Evolutionary conservation across 805 yeast species (phyloP), one percentile per base, ranked within the genome.

Genomic region (Wickerhamomyces silvicola): DNA sequence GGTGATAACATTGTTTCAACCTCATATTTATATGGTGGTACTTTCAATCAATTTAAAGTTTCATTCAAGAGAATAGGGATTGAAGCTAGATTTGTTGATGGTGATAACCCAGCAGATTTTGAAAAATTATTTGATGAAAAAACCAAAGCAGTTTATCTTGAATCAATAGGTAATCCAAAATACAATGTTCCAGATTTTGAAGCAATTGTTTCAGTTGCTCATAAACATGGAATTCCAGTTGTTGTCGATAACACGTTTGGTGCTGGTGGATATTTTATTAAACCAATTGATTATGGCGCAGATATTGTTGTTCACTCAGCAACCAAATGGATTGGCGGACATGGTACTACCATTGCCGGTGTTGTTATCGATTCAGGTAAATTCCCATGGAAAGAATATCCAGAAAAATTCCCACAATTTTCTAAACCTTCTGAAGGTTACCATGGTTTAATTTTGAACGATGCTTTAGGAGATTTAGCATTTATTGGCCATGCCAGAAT

Each of bases 281-380:
- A 72, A 45, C 97, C 97, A 41, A 62, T 88, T 45, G 82, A 82
- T 41, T 81, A 74, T 51, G 97, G 97, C 45, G 97, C 86, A 28
- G 96, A 88, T 57, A 81, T 88, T 44, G 81, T 90, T 21, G 82
- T 82, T 14, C 95, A 88, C 60, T 87, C 96, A 39, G 95, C 96
- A 34, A 88, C 97, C 38, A 88, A 88, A 61, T 90, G 96, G 96
- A 88, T 88, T 45, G 95, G 95, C 42, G 97, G 97, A 38, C 97
- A 88, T 56, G 97, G 97, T 55, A 86, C 83, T 36, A 85, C 96
- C 27, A 79, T 88, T 59, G 97, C 82, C 33, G 97, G 97, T 68
- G 83, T 80, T 32, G 70, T 90, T 44, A 70, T 90, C 29, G 96
- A 90, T 57, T 75, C 87, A 22, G 96, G 97, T 46, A 88, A 82